Percentiles rank a stretch among this genome's conserved stretches.
Evolutionary conservation across 2,329 filamentous ascomycete genomes (phyloP).

Genomic region (Hypomyces rosellus): DNA sequence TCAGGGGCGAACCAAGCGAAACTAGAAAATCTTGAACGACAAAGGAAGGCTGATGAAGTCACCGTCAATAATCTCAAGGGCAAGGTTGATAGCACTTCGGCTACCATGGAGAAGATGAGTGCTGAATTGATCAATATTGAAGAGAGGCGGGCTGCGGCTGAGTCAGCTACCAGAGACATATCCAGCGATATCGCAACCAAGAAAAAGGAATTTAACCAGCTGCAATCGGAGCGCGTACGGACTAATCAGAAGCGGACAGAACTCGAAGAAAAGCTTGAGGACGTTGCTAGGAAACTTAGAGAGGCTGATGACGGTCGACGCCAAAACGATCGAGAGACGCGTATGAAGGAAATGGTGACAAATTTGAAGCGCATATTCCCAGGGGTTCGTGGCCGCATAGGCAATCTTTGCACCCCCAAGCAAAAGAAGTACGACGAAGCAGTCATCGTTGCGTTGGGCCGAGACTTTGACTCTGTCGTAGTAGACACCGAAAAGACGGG

Average conservation of each 20-base stretch:
- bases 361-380: constrained; percentile 86
- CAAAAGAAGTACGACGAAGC: constrained; percentile 96
- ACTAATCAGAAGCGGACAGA: constrained; percentile 79
- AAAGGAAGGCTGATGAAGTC: constrained; percentile 85
- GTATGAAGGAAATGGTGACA: constrained; percentile 75
- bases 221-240: constrained; percentile 76
- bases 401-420: constrained; percentile 90
- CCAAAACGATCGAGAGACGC: constrained; percentile 74
- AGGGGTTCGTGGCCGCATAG: constrained; percentile 83
- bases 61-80: constrained; percentile 84
- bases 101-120: constrained; percentile 66
- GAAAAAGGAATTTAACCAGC: constrained; percentile 82
- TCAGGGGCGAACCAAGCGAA: constrained; percentile 76
- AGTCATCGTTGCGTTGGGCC: constrained; percentile 83
- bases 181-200: constrained; percentile 74
- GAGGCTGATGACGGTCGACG: constrained; percentile 81
- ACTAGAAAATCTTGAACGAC: constrained; percentile 78
- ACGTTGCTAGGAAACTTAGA: constrained; percentile 70
- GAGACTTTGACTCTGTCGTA: constrained; percentile 89
- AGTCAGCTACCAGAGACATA: constrained; percentile 59
- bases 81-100: constrained; percentile 74
- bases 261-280: constrained; percentile 83
- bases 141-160: constrained; percentile 59
- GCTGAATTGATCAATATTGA: constrained; percentile 63
- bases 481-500: constrained; percentile 94